These are phyloP conservation scores for Sugiyamaella paludigena DNA, from an alignment of 1,139 yeast genomes.

Conservation along the genomic window DNA sequence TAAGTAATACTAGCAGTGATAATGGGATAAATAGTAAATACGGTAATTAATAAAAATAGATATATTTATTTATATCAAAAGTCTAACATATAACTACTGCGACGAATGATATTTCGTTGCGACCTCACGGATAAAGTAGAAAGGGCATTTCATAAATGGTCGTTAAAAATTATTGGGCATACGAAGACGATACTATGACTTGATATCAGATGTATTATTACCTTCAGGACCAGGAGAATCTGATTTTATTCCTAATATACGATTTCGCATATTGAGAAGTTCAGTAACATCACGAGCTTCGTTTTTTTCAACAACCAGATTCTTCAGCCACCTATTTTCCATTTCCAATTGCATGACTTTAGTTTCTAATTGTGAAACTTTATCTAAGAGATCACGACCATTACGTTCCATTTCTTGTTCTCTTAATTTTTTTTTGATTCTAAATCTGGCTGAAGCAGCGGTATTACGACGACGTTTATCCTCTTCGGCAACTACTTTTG, in stretches of 20 bases:
- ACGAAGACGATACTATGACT: no score
- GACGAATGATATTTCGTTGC: no score
- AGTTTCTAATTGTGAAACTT: conserved; percentile 58
- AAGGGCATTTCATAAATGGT: no score
- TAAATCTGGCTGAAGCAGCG: conserved; percentile 77
- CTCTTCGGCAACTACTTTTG: conserved; percentile 42
- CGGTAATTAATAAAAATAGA: no score
- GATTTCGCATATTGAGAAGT: conserved; percentile 32
- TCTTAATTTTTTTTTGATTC: conserved; percentile 76
- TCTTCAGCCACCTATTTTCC: conserved; percentile 78
- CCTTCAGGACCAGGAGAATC: not conserved
- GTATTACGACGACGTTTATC: conserved; percentile 75
- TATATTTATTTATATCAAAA: no score
- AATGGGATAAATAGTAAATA: no score
- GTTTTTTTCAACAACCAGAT: conserved; percentile 65
- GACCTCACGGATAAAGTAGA: no score
- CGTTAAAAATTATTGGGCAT: no score
- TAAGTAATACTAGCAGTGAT: no score
- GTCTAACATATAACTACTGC: no score
- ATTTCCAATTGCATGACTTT: conserved; percentile 69
- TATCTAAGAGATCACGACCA: conserved; percentile 59
- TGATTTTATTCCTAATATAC: conserved; percentile 17
- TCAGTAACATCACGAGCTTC: conserved; percentile 40
- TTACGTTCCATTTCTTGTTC: conserved; percentile 81
- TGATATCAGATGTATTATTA: no score